Base-by-base conservation (phyloP, 169 alveolate genomes). In the Babesia ovata region DNA sequence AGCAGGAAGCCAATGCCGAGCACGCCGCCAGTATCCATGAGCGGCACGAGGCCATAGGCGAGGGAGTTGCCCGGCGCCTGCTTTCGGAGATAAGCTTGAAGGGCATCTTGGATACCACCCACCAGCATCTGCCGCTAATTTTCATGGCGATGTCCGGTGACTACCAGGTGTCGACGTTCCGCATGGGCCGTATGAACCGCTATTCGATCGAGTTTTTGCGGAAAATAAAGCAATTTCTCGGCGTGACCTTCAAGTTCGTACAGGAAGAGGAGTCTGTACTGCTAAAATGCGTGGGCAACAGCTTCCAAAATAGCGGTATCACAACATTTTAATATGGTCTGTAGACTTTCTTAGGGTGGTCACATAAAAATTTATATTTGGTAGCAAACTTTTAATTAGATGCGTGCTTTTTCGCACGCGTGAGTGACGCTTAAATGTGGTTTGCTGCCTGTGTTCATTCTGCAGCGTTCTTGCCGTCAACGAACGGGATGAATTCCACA, bases 401-500 rank as follows among this genome's bases (percentile, higher is more conserved):
- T 10, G 14, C 50, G 14, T 8, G 14, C 19, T 7, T 45, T 45
- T 45, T 10, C 50, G 14, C 19, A 45, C 50, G 50, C n/a, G 50
- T 45, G 50, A 16, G 50, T 1, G 1, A 10, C 50, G 50, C 50
- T 33, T 33, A 33, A 33, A 33, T 4, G 39, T 33, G 39, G 39
- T 33, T 33, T 6, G 39, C 39, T 33, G 39, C 39, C 39, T 49
- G n/a, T 4, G 57, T 11, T 44, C 29, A 61, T 33, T 28, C 57
- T 10, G 24, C 50, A 24, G 46, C 58, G 59, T 0, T 21, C 52
- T 36, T 39, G 45, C 61, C 57, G 16, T 59, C 65, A 22, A 56
- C 87, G 57, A 28, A 83, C 0, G 98, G 98, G 39, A 96, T 86
- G 77, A 95, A 95, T 16, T 94, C 96, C 29, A 65, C 79, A 22